Evolutionary conservation across 257 asterid species (phyloP).

Genomic region (Echium plantagineum): DNA sequence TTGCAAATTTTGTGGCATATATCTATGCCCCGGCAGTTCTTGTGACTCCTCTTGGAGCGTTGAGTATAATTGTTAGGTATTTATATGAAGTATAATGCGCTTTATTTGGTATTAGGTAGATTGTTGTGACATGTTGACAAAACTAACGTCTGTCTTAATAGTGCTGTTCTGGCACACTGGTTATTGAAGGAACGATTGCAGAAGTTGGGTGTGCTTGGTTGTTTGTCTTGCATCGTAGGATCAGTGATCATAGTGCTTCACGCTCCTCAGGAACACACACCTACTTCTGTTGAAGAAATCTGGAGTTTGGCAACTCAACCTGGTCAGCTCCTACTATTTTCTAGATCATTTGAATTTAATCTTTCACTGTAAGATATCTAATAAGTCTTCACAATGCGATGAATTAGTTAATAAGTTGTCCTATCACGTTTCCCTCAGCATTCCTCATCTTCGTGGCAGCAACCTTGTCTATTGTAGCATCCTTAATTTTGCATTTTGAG

Average conservation of each 20-base stretch:
- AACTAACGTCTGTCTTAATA: slow-evolving; percentile 26
- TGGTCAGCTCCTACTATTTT: slow-evolving; percentile 12
- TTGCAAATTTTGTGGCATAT: slow-evolving; percentile 78
- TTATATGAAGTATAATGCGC: slow-evolving; percentile 1
- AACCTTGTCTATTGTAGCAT: slow-evolving; percentile 23
- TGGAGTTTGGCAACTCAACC: slow-evolving; percentile 44
- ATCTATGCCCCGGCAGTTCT: slow-evolving; percentile 91
- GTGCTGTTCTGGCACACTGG: slow-evolving; percentile 36
- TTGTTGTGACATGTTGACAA: not conserved
- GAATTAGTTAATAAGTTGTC: not conserved
- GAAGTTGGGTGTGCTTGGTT: slow-evolving; percentile 31
- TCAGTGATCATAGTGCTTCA: slow-evolving; percentile 35
- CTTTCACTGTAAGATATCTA: not conserved
- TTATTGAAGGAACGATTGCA: slow-evolving; percentile 31
- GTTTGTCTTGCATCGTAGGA: slow-evolving; percentile 34
- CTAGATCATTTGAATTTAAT: not conserved
- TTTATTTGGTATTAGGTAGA: slow-evolving; percentile 9
- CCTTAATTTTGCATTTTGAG: slow-evolving; percentile 28
- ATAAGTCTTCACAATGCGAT: not conserved
- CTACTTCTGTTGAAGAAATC: slow-evolving; percentile 31
- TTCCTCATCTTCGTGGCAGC: slow-evolving; percentile 30
- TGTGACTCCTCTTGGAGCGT: slow-evolving; percentile 88
- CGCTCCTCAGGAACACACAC: slow-evolving; percentile 38
- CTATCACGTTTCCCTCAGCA: slow-evolving; percentile 19
- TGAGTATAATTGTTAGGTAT: slow-evolving; percentile 83